Evolutionary conservation across 768 basidiomycete genomes (phyloP), one percentile per base, ranked within the genome.

Genomic region (Russula lepida): DNA sequence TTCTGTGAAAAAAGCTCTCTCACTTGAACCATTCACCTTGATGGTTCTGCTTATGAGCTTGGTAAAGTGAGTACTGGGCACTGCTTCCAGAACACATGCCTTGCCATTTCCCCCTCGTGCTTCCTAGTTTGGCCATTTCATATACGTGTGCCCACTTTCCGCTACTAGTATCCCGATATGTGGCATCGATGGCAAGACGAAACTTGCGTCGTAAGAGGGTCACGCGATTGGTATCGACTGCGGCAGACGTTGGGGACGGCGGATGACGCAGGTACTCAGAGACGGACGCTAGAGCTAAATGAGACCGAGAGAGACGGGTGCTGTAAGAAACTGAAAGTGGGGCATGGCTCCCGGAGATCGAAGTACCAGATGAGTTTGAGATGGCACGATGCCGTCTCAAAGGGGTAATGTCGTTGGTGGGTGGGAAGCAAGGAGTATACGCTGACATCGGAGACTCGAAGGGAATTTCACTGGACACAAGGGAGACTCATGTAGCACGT

Each of bases 91-190:
- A 63, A 33, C 62, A 58, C 28, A 58, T 30, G 52, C 62, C 57
- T 21, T 63, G 56, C 62, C 62, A 63, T 35, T 47, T 63, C 19
- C 62, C 62, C 28, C 56, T 63, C 13, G 62, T 63, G 19, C 62
- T 54, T 35, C 62, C 62, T 15, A 63, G 47, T 21, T 46, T 63
- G 30, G 62, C 62, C 32, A 63, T n/a, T 35, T 63, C 62, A 13
- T 51, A 63, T 4, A 63, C 62, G 54, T 63, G 62, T 27, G 23
- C 56, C 62, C 62, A 63, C 52, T 58, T 63, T 43, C 62, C 62
- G 27, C 47, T 53, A 28, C 62, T 63, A 13, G 62, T 54, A 21
- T 63, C 62, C 25, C 62, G 51, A 32, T 48, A 58, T 6, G 62
- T 25, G 15, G 57, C 46, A 30, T 53, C 47, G 30, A 63, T 44